Percentiles rank a stretch among this genome's conserved stretches.
phyloP scores from a whole-genome alignment of 306 rosid species.

The Sophora flavescens region DNA sequence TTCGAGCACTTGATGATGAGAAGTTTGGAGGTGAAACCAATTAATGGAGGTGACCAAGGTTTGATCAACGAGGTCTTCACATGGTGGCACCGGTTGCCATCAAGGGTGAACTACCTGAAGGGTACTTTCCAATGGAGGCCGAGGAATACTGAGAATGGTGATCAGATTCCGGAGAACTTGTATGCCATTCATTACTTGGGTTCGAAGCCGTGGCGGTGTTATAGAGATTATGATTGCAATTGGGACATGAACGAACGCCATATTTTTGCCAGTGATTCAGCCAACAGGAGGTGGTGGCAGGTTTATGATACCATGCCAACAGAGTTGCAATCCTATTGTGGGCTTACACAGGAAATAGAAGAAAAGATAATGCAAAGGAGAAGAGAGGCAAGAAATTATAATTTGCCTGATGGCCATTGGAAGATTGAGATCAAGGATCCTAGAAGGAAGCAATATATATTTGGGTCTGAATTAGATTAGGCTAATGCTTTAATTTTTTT shows the following conservation, averaged over 20 bases:
- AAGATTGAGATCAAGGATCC: constrained; percentile 61
- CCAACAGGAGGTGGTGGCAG: constrained; percentile 72
- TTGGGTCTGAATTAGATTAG: constrained; percentile 10
- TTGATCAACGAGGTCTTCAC: constrained; percentile 70
- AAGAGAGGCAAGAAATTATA: constrained; percentile 49
- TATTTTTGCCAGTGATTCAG: constrained; percentile 61
- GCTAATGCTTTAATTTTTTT: not conserved
- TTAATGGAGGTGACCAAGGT: constrained; percentile 84
- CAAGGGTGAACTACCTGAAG: constrained; percentile 54
- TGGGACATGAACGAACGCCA: constrained; percentile 62
- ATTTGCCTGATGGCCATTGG: constrained; percentile 65
- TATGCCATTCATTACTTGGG: constrained; percentile 74
- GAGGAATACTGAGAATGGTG: not conserved
- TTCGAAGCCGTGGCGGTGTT: constrained; percentile 84
- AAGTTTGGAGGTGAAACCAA: constrained; percentile 53
- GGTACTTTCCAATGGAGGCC: not conserved
- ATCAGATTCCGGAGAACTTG: constrained; percentile 31
- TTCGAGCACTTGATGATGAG: constrained; percentile 55
- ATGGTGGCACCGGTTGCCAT: constrained; percentile 81
- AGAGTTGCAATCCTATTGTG: constrained; percentile 56
- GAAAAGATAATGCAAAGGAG: constrained; percentile 50
- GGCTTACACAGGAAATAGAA: constrained; percentile 64
- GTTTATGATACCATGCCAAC: constrained; percentile 64
- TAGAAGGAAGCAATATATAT: constrained; percentile 52
- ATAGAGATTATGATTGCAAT: constrained; percentile 77